Conservation (phyloP, 2,329 filamentous ascomycete genomes). For the Epichloe amarillans region DNA sequence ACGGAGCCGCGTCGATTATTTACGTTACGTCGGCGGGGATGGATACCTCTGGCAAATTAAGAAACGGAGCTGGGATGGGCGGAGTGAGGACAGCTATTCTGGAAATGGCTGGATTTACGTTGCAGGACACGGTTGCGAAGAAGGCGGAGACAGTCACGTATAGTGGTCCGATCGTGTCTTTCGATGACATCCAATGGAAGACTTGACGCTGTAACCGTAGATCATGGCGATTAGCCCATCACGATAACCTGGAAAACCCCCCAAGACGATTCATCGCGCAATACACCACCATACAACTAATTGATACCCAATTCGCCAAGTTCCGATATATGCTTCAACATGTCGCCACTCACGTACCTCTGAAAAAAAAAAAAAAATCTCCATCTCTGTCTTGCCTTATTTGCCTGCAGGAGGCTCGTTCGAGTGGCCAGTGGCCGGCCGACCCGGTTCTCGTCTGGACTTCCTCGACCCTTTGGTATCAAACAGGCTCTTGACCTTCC, state of each 20-base stretch:
- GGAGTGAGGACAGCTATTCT: constrained; percentile 26
- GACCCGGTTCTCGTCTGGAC: constrained; percentile 26
- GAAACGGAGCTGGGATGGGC: constrained; percentile 25
- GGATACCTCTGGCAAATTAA: constrained; percentile 15
- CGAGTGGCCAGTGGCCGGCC: constrained; percentile 28
- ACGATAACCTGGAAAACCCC: no score
- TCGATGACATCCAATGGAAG: constrained; percentile 26
- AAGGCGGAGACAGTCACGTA: constrained; percentile 23
- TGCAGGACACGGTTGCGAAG: constrained; percentile 19
- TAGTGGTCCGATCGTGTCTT: constrained; percentile 23
- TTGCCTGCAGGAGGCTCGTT: constrained; percentile 5
- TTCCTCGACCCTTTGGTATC: constrained; percentile 50
- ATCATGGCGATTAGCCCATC: no score
- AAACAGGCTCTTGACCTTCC: constrained; percentile 58
- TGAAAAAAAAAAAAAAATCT: background rate
- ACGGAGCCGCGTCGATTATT: constrained; percentile 16
- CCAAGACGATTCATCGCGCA: background rate
- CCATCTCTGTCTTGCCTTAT: background rate
- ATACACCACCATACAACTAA: no score
- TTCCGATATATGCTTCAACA: background rate
- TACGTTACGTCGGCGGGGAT: constrained; percentile 26
- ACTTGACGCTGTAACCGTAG: constrained; percentile 5
- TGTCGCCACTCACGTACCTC: no score
- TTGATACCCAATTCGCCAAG: background rate
- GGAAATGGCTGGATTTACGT: constrained; percentile 25